Evolutionary conservation across 768 basidiomycete genomes (phyloP).

Genomic region (Amanita fuliginea): DNA sequence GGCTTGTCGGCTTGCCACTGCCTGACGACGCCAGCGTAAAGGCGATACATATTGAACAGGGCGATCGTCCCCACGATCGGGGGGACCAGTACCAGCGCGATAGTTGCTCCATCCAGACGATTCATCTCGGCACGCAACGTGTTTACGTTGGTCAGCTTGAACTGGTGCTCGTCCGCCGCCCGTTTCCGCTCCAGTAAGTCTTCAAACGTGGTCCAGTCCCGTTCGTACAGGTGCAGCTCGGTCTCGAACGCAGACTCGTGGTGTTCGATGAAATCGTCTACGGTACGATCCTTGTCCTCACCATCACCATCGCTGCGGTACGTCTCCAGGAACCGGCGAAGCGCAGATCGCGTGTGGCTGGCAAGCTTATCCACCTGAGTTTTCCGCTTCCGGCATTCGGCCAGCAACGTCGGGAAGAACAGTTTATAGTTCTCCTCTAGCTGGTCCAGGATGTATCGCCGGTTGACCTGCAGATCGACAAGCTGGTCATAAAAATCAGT

Average conservation of each 20-base stretch:
- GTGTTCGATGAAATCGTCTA: neutral
- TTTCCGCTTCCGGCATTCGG: neutral
- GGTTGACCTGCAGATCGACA: neutral
- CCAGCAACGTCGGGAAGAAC: neutral
- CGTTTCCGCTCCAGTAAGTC: neutral
- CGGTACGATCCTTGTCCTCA: neutral
- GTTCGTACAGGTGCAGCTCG: neutral
- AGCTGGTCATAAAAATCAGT: neutral
- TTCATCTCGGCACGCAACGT: neutral
- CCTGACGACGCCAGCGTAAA: neutral
- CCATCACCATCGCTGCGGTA: neutral
- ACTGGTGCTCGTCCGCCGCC: neutral
- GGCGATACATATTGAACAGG: conserved; percentile 1
- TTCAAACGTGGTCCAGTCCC: neutral
- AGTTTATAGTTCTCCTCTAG: neutral
- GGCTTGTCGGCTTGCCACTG: conserved; percentile 1
- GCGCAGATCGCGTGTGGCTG: neutral
- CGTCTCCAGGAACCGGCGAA: neutral
- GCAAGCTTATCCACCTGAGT: neutral
- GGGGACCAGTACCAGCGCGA: neutral
- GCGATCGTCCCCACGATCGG: neutral
- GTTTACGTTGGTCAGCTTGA: neutral
- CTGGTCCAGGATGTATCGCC: neutral
- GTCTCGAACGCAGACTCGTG: neutral
- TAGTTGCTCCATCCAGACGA: neutral